Conservation (phyloP, 768 basidiomycete genomes). For the Boletus tomentosulus region DNA sequence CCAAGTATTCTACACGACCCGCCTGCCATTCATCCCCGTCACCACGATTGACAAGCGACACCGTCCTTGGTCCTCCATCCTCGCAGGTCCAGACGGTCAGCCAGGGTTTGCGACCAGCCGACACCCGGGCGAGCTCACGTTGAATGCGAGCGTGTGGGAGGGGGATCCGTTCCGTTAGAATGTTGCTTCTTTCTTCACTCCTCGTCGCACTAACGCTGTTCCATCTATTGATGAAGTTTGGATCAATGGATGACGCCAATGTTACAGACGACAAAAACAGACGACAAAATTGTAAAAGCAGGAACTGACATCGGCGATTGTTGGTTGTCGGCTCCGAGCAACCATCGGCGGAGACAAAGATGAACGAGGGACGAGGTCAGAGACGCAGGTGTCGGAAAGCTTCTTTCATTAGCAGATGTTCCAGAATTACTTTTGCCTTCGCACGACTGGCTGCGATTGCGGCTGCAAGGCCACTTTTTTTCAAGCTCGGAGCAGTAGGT, state of each 20-base stretch:
- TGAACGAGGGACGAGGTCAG: too few relatives aligned
- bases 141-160: slow-evolving; percentile 42
- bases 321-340: too few relatives aligned
- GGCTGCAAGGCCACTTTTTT: slow-evolving; percentile 81
- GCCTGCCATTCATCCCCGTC: slow-evolving; percentile 52
- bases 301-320: too few relatives aligned
- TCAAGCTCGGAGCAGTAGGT: slow-evolving; percentile 53
- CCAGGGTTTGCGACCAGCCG: slow-evolving; percentile 42
- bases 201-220: too few relatives aligned
- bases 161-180: slow-evolving; percentile 54
- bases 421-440: slow-evolving; percentile 64
- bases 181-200: too few relatives aligned
- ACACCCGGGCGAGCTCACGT: slow-evolving; percentile 35
- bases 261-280: too few relatives aligned
- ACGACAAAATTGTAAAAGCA: too few relatives aligned
- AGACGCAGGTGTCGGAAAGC: slow-evolving; percentile 37
- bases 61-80: slow-evolving; percentile 58
- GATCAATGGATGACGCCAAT: too few relatives aligned
- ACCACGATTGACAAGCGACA: slow-evolving; percentile 47
- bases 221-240: too few relatives aligned
- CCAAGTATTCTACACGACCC: slow-evolving; percentile 43
- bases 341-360: too few relatives aligned
- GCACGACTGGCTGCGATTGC: slow-evolving; percentile 81
- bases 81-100: slow-evolving; percentile 41
- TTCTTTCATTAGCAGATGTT: too few relatives aligned